Conservation (phyloP, 257 asterid genomes). For the Ilex aquifolium region DNA sequence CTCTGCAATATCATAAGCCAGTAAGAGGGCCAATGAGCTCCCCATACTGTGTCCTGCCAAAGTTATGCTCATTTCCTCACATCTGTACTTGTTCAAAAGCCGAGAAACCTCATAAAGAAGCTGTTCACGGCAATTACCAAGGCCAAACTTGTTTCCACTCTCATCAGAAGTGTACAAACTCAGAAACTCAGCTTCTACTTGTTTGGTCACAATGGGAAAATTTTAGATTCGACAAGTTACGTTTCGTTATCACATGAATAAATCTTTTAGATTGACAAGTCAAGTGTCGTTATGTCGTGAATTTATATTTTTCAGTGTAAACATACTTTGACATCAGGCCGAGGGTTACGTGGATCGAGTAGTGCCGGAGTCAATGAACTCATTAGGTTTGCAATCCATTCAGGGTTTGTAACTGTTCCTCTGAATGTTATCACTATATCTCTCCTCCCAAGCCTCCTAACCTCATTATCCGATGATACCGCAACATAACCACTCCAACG, state of each 20-base stretch:
- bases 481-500: constrained; percentile 67
- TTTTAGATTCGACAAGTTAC: too few species aligned
- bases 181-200: constrained; percentile 54
- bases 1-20: constrained; percentile 56
- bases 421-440: constrained; percentile 54
- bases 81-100: constrained; percentile 23
- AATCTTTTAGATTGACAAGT: too few species aligned
- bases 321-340: constrained; percentile 33
- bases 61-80: constrained; percentile 50
- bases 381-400: constrained; percentile 64
- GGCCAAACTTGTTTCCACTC: constrained; percentile 34
- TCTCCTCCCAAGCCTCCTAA: constrained; percentile 37
- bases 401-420: constrained; percentile 49
- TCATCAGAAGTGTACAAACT: constrained; percentile 48
- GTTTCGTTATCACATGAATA: too few species aligned
- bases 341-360: constrained; percentile 41
- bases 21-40: constrained; percentile 48
- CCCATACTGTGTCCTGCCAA: constrained; percentile 76
- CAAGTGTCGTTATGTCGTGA: too few species aligned
- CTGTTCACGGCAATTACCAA: constrained; percentile 58
- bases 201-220: too few species aligned
- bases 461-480: constrained; percentile 28
- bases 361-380: constrained; percentile 49
- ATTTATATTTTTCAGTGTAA: too few species aligned
- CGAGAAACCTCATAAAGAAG: constrained; percentile 57